A percentile compares a stretch with the other conserved stretches of the same genome.
Evolutionary conservation across 305 asterid genomes (phyloP).

Genomic region (Ajuga reptans): DNA sequence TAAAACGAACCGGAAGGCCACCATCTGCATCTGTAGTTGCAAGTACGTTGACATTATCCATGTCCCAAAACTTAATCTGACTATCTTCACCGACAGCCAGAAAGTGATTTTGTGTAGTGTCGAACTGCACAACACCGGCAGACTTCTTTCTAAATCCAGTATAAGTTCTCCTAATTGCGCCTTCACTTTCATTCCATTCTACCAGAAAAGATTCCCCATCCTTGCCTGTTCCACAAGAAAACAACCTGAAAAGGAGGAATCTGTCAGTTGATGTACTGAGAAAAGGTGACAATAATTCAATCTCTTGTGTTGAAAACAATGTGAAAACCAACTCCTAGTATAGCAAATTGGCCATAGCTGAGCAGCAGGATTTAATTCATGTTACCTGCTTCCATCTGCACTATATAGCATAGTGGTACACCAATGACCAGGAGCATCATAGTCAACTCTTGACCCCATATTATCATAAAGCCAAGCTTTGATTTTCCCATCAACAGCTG

Average conservation of each 20-base stretch:
- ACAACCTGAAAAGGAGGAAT: conserved; percentile 43
- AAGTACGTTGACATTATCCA: conserved; percentile 55
- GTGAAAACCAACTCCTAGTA: not conserved
- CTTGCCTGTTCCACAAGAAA: conserved; percentile 80
- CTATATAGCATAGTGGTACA: conserved; percentile 78
- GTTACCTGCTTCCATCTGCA: conserved; percentile 77
- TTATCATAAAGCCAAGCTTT: conserved; percentile 85
- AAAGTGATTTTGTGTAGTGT: conserved; percentile 68
- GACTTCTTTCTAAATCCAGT: conserved; percentile 62
- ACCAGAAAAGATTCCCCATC: conserved; percentile 83
- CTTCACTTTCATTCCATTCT: conserved; percentile 91
- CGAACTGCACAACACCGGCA: conserved; percentile 65
- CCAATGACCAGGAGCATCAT: conserved; percentile 85
- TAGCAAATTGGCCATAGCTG: not conserved
- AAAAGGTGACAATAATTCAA: not conserved
- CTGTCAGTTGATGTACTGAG: conserved; percentile 12
- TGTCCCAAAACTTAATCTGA: conserved; percentile 83
- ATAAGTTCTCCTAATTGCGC: conserved; percentile 68
- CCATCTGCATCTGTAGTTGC: conserved; percentile 62
- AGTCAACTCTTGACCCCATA: conserved; percentile 80
- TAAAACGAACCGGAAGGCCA: conserved; percentile 57
- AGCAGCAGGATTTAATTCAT: conserved; percentile 6
- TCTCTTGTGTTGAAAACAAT: not conserved
- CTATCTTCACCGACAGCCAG: conserved; percentile 76
- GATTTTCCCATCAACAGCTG: conserved; percentile 76